Evolutionary conservation across 306 rosid species (phyloP), one percentile per base, ranked within the genome.

Genomic region (Trichosanthes truncata): DNA sequence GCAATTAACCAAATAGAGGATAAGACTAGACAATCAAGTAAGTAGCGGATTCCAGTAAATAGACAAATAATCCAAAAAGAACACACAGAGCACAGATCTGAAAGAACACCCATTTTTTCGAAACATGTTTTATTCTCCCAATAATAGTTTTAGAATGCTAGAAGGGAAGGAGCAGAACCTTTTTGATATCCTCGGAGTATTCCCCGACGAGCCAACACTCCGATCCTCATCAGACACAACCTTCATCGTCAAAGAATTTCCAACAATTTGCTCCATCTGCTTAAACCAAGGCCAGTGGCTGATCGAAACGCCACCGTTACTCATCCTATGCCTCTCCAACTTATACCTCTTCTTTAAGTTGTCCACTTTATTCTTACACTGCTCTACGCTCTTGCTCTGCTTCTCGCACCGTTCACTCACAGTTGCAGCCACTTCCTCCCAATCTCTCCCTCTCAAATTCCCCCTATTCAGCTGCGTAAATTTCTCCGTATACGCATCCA

Each of bases 231-330:
- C 99, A 0, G 96, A 69, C 23, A 40, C 78, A 31, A 85, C 85
- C 87, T 95, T 95, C 0, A 85, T 41, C 13, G 97, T 86, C 29
- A 90, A 67, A 35, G 93, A 93, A 90, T 91, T 93, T 45, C 97
- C 97, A 4, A 95, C 93, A 66, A 95, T 95, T 79, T 84, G 87
- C 84, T 93, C 99, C 97, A 95, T 90, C 74, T 89, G 89, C 87
- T 91, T 91, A 78, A 89, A 95, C 99, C 99, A 95, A 79, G 97
- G 99, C 99, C 99, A 93, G 71, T 91, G 97, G 74, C 94, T 93
- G 17, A 80, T 76, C 10, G 97, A 87, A 48, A 90, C 78, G 81
- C 93, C 88, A 17, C 93, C 95, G 82, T 78, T 91, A 80, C 20
- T 95, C 93, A 93, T 93, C 86, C 97, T 90, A 15, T 95, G 97